Conservation (phyloP, 164 flowering plant genomes). For the Magnolia sinica region DNA sequence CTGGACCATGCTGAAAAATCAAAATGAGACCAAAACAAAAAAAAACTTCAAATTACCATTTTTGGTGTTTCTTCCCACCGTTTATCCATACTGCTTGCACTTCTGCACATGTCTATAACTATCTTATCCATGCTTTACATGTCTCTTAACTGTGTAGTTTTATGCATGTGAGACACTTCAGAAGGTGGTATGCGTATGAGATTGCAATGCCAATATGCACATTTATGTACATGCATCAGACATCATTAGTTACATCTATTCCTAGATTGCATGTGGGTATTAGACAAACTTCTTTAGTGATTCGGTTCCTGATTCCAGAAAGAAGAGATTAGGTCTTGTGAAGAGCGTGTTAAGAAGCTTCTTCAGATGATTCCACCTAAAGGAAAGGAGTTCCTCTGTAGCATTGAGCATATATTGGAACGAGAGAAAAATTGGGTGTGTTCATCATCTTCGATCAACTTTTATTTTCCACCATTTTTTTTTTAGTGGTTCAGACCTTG, state of each 20-base stretch:
- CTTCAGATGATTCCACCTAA: slow-evolving; percentile 91
- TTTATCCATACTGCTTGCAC: background rate
- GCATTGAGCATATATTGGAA: slow-evolving; percentile 88
- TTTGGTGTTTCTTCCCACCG: background rate
- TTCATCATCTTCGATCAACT: background rate
- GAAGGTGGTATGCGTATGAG: background rate
- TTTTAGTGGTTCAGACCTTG: background rate
- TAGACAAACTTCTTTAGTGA: background rate
- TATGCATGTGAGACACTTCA: slow-evolving; percentile 1
- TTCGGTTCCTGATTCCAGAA: slow-evolving; percentile 38
- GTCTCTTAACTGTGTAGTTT: background rate
- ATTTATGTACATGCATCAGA: background rate
- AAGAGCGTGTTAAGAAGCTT: slow-evolving; percentile 89
- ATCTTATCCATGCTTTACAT: background rate
- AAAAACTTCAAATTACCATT: background rate
- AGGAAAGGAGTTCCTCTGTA: slow-evolving; percentile 83
- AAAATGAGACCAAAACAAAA: too few relatives aligned
- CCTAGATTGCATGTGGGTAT: background rate
- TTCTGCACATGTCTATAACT: background rate
- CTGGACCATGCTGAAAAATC: background rate
- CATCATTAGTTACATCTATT: background rate
- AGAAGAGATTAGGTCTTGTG: slow-evolving; percentile 86
- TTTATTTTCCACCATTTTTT: background rate
- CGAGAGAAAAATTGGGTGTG: slow-evolving; percentile 96
- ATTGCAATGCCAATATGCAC: background rate